Percentiles rank a stretch among this genome's conserved stretches.
Conservation (phyloP, 306 rosid species). For the Cucurbita pepo region DNA sequence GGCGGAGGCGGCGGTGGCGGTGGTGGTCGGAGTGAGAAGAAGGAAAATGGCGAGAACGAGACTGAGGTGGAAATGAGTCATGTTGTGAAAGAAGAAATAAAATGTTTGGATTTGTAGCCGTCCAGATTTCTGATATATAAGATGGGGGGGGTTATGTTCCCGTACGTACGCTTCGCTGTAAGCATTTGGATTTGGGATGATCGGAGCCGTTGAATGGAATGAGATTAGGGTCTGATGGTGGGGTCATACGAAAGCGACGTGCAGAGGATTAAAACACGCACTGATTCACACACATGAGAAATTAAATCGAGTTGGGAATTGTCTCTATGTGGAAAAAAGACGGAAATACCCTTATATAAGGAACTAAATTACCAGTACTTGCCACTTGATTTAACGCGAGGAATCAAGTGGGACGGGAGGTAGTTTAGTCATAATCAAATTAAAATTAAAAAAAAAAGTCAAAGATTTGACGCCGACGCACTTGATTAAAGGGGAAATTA, state of each 20-base stretch:
- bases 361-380: neutral
- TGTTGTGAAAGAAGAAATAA: conserved; percentile 5
- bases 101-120: neutral
- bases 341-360: conserved; percentile 1
- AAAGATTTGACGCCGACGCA: conserved; percentile 38
- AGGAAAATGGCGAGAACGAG: conserved; percentile 18
- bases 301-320: neutral
- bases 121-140: conserved; percentile 3
- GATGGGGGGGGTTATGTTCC: neutral
- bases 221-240: conserved; percentile 2
- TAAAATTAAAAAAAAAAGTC: conserved; percentile 13
- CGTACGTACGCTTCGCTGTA: neutral
- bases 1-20: neutral
- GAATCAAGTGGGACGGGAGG: conserved; percentile 9
- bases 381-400: neutral
- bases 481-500: conserved; percentile 9
- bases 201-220: neutral
- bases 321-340: neutral
- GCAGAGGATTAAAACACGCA: neutral
- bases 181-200: neutral
- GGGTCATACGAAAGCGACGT: conserved; percentile 21
- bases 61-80: conserved; percentile 31
- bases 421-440: conserved; percentile 17
- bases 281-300: conserved; percentile 10
- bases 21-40: conserved; percentile 24